These are phyloP conservation scores for Mycena rebaudengoi DNA, from an alignment of 768 basidiomycete species.

Conservation along the genomic window DNA sequence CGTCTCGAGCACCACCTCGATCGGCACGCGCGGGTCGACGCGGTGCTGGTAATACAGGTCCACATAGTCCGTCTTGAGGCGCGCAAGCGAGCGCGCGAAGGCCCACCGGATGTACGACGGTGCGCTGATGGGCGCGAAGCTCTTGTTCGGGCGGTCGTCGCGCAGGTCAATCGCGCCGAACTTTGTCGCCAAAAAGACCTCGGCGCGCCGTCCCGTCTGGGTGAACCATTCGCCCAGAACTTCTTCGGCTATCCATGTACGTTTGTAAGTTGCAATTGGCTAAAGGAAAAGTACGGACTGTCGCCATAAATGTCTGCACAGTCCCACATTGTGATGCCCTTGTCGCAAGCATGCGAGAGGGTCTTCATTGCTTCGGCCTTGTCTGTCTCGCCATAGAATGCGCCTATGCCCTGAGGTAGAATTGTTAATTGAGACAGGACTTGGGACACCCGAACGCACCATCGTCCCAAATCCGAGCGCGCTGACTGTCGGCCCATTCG, in stretches of 20 bases:
- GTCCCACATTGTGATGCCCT: conserved; percentile 32
- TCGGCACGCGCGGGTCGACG: conserved; percentile 40
- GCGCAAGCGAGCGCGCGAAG: conserved; percentile 25
- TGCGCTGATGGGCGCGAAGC: conserved; percentile 23
- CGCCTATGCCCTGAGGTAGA: conserved; percentile 13
- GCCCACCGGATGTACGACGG: conserved; percentile 27
- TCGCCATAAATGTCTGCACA: conserved; percentile 32
- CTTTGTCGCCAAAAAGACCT: conserved; percentile 39
- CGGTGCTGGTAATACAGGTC: conserved; percentile 43
- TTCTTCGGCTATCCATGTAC: conserved; percentile 27
- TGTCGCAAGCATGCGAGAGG: conserved; percentile 25
- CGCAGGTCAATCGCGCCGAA: conserved; percentile 32
- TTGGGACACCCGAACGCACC: conserved; percentile 38
- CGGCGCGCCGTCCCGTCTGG: conserved; percentile 31
- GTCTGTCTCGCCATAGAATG: conserved; percentile 27
- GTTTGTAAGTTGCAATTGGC: background rate
- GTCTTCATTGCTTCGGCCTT: conserved; percentile 21
- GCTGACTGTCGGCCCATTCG: conserved; percentile 36
- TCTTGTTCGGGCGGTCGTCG: conserved; percentile 3
- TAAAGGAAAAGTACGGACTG: background rate
- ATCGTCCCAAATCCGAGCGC: conserved; percentile 59
- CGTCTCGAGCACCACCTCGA: conserved; percentile 42
- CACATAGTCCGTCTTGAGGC: conserved; percentile 31
- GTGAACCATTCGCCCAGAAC: conserved; percentile 34
- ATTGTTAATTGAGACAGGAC: background rate